Evolutionary conservation across 2,329 filamentous ascomycete species (phyloP), one percentile per base, ranked within the genome.

Genomic region (Exophiala mesophila): DNA sequence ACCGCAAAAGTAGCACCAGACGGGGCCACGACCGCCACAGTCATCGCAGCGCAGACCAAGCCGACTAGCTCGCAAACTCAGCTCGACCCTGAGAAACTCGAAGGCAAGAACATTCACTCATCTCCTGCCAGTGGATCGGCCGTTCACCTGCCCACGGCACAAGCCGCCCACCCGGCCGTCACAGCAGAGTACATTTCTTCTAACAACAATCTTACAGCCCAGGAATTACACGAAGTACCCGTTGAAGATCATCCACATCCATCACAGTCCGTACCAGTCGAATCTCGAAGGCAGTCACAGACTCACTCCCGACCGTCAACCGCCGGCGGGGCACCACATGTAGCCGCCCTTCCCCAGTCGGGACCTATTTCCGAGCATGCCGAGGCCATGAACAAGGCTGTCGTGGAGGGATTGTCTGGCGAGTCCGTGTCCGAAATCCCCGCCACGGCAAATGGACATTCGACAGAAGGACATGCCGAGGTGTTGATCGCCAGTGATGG

Each of bases 361-460:
- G 52, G 52, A n/a, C 51, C 51, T 15, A 8, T 45, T 8, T 37
- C 51, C 2, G 29, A 30, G 6, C 43, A 55, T 38, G 21, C 40
- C 15, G 26, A 39, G 13, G 42, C 46, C 23, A 42, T 53, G 36
- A 52, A 41, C 4, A 16, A 48, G 15, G 47, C 45, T 6, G 41
- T 54, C 9, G 42, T 39, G 7, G 20, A 43, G 5, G 43, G 48
- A 30, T 32, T 53, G 8, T 20, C 36, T 3, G 36, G 34, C 3
- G 51, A 54, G 32, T 54, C 53, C 9, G 47, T 53, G 12, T 46
- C 43, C 10, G 21, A 18, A 15, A 49, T 53, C 21, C 49, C 52
- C 10, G 33, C 43, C 5, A 44, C 41, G 10, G 44, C 49, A 8
- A 54, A 50, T 15, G 53, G 52, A 9, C 39, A 44, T 17, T 38